These are phyloP conservation scores for Lactifluus piperatus DNA, from an alignment of 768 basidiomycete genomes.

Conservation along the genomic window DNA sequence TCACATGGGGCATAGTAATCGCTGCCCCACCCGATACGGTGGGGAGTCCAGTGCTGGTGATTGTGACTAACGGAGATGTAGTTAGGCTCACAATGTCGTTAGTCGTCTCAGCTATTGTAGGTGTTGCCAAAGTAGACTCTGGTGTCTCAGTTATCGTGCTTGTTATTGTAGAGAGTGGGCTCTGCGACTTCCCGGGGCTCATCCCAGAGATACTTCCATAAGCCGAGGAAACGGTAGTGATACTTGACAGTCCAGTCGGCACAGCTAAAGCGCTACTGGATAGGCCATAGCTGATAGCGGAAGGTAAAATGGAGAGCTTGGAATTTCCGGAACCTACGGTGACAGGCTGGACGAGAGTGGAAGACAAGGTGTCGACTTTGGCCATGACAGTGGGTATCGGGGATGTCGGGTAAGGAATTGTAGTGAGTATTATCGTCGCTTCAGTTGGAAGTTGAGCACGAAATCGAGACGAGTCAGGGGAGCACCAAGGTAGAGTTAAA, in stretches of 20 bases:
- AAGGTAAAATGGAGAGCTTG: neutral
- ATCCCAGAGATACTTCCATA: neutral
- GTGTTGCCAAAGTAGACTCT: conserved; percentile 37
- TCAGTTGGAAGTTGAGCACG: neutral
- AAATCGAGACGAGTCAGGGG: neutral
- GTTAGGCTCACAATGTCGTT: conserved; percentile 33
- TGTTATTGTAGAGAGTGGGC: conserved; percentile 27
- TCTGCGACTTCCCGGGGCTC: neutral
- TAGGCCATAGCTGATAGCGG: neutral
- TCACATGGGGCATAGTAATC: conserved; percentile 43
- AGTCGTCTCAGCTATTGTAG: conserved; percentile 35
- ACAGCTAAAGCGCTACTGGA: neutral
- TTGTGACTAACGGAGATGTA: conserved; percentile 40
- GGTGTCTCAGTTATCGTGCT: conserved; percentile 36
- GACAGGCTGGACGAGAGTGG: neutral
- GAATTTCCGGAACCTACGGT: neutral
- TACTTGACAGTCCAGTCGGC: neutral
- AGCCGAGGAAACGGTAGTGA: neutral
- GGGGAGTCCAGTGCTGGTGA: conserved; percentile 40
- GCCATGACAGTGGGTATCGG: neutral
- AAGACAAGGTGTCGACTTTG: neutral
- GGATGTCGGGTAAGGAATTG: neutral
- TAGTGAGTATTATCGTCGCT: neutral
- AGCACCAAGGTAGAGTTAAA: neutral
- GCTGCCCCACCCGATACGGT: conserved; percentile 37